Conservation (phyloP, 805 yeast species). For the Metschnikowia gelsemii region DNA sequence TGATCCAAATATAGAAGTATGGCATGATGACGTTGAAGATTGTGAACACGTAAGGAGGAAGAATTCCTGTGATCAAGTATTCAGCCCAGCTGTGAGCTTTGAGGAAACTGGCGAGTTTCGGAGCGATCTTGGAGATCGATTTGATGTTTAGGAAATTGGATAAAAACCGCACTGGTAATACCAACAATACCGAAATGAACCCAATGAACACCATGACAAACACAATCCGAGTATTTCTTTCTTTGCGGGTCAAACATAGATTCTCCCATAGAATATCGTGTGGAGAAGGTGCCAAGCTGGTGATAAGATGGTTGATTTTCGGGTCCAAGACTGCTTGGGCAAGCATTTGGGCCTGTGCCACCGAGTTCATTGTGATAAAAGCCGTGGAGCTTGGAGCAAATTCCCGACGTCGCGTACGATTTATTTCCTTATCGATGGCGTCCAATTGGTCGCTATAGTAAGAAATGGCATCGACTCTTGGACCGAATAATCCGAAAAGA, state of each 20-base stretch:
- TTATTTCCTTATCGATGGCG: conserved; percentile 68
- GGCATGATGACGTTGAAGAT: conserved; percentile 81
- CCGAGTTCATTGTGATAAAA: conserved; percentile 91
- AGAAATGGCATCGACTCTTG: conserved; percentile 76
- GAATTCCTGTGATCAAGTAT: conserved; percentile 77
- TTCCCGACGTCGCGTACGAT: conserved; percentile 60
- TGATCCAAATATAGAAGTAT: conserved; percentile 78
- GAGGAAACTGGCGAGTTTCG: conserved; percentile 69
- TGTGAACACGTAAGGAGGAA: conserved; percentile 91
- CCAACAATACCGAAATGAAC: conserved; percentile 65
- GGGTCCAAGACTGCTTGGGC: conserved; percentile 96
- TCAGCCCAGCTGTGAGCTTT: conserved; percentile 68
- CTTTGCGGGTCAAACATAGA: conserved; percentile 73
- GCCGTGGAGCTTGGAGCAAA: conserved; percentile 88
- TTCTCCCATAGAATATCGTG: conserved; percentile 94
- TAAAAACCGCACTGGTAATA: conserved; percentile 79
- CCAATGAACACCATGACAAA: conserved; percentile 66
- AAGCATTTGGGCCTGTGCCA: conserved; percentile 93
- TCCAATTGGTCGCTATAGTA: conserved; percentile 68
- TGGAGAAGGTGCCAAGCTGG: conserved; percentile 91
- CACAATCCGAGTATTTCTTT: conserved; percentile 64
- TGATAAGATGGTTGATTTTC: conserved; percentile 75
- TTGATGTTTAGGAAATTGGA: conserved; percentile 80
- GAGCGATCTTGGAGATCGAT: conserved; percentile 79
- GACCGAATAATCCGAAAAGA: conserved; percentile 61